Evolutionary conservation across 2,329 filamentous ascomycete genomes (phyloP).

Genomic region (Ceratocystiopsis brevicomis): DNA sequence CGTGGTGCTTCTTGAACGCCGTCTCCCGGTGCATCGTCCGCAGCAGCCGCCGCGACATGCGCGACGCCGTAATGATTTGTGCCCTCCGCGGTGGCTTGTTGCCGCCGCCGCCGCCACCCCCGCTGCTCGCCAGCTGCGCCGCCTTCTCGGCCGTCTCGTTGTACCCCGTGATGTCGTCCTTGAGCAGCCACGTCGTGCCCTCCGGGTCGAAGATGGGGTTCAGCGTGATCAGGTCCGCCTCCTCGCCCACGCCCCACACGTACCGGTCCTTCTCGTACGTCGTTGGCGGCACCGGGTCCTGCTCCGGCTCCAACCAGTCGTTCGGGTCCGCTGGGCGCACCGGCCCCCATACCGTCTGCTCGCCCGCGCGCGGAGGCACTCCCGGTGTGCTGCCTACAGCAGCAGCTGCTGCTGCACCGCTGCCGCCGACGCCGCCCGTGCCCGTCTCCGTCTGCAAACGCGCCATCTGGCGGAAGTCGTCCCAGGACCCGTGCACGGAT

Average conservation of each 20-base stretch:
- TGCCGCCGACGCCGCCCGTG: conserved; percentile 29
- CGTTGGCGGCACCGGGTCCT: conserved; percentile 56
- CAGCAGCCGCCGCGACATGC: conserved; percentile 64
- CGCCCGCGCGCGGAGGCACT: conserved; percentile 17
- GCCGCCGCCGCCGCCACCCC: conserved; percentile 26
- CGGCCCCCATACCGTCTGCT: conserved; percentile 68
- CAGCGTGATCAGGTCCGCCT: conserved; percentile 80
- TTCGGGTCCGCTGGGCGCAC: conserved; percentile 45
- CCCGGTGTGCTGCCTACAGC: conserved; percentile 1
- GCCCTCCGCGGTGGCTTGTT: conserved; percentile 51
- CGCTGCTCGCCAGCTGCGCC: conserved; percentile 6
- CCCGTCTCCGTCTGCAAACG: conserved; percentile 58
- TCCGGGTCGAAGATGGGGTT: conserved; percentile 85
- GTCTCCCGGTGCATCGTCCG: conserved; percentile 84
- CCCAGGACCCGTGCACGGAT: conserved; percentile 56
- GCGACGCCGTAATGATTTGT: conserved; percentile 73
- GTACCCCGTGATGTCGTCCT: conserved; percentile 70
- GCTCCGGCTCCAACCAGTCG: conserved; percentile 54
- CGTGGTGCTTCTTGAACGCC: conserved; percentile 64
- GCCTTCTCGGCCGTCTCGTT: conserved; percentile 30
- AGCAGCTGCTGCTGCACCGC: conserved; percentile 1
- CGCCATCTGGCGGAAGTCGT: conserved; percentile 61
- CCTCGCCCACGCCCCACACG: conserved; percentile 73
- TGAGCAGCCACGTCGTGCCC: conserved; percentile 66
- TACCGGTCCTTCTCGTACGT: conserved; percentile 63